Base-by-base conservation (phyloP, 2,329 filamentous ascomycete genomes). In the Reticulascus tulasneorum region DNA sequence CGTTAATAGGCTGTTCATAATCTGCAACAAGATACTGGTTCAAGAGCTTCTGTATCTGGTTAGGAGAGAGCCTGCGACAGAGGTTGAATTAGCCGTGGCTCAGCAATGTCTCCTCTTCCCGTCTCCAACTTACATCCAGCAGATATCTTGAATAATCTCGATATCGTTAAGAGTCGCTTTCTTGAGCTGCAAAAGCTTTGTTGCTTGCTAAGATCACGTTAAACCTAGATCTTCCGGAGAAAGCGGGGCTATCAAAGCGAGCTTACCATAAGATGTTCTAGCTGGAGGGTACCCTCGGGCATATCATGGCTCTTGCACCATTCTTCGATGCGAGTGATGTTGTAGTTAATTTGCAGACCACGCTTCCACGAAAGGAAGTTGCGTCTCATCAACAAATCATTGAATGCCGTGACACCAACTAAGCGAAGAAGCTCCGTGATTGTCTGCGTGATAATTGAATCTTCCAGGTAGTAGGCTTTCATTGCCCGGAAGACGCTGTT, bases 241-340 rank as follows among this genome's bases (percentile, higher is more conserved):
- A 20, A 16, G 10, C 9, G 21, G 11, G 23, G 18, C n/a, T 13
- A 9, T 23, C 18, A 16, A 7, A 18, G 6, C 8, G 6, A 13
- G 53, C 69, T 63, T 66, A 88, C 85, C 93, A 98, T 98, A 51
- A 98, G 69, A 71, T 98, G 93, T 71, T 98, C 93, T 38, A 98
- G 77, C 67, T 97, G 91, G 35, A 98, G 75, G 20, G 91, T 98
- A 37, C 93, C 93, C 64, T 98, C 91, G 2, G 93, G 93, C 91
- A 98, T 97, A 52, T 97, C 93, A 61, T 98, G 94, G 56, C 90
- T 95, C 79, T 98, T 98, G 69, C 93, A 98, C 93, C 93, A 98
- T 66, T 98, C 93, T 63, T 98, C 93, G 46, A 98, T 98, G 39
- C 93, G 81, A 17, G 93, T 98, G 62, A 98, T 98, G 69, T 98